These are phyloP conservation scores for Cladosporium sp. DNA, from an alignment of 2,329 filamentous ascomycete species.

Conservation along the genomic window DNA sequence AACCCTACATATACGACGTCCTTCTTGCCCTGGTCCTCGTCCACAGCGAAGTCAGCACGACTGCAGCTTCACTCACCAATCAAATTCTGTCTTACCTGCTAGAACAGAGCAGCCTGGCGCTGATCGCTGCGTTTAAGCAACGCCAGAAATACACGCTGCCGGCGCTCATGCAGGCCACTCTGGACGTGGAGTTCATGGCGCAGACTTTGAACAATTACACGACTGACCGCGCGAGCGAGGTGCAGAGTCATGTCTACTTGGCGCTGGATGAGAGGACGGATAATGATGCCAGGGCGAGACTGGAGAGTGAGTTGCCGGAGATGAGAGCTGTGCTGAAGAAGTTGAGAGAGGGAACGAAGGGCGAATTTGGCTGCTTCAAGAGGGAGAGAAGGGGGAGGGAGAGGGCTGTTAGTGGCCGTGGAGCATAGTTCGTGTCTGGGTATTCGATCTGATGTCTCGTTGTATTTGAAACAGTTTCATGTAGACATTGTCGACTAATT, in stretches of 20 bases:
- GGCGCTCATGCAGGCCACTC: slow-evolving; percentile 91
- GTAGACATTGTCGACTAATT: too few species aligned
- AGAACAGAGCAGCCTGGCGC: slow-evolving; percentile 73
- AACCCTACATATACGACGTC: slow-evolving; percentile 85
- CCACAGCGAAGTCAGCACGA: slow-evolving; percentile 62
- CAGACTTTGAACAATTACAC: slow-evolving; percentile 91
- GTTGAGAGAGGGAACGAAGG: slow-evolving; percentile 76
- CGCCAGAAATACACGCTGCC: slow-evolving; percentile 68
- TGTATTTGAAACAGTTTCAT: too few species aligned
- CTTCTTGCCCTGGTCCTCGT: slow-evolving; percentile 85
- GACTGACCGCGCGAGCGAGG: slow-evolving; percentile 74
- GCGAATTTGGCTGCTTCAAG: slow-evolving; percentile 63
- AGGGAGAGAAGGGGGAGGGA: slow-evolving; percentile 25
- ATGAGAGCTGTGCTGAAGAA: slow-evolving; percentile 86
- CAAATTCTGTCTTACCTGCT: slow-evolving; percentile 85
- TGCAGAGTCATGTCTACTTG: slow-evolving; percentile 88
- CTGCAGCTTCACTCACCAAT: slow-evolving; percentile 69
- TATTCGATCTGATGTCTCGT: neutral
- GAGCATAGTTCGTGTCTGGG: neutral
- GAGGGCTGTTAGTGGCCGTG: slow-evolving; percentile 6
- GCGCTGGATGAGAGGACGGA: slow-evolving; percentile 88
- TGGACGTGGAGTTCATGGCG: slow-evolving; percentile 95
- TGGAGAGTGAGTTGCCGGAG: slow-evolving; percentile 86
- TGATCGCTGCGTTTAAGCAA: slow-evolving; percentile 76
- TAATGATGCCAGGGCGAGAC: slow-evolving; percentile 73